Evolutionary conservation across 192 early-diverging fungal genomes (phyloP).

Genomic region (Backusella circina): DNA sequence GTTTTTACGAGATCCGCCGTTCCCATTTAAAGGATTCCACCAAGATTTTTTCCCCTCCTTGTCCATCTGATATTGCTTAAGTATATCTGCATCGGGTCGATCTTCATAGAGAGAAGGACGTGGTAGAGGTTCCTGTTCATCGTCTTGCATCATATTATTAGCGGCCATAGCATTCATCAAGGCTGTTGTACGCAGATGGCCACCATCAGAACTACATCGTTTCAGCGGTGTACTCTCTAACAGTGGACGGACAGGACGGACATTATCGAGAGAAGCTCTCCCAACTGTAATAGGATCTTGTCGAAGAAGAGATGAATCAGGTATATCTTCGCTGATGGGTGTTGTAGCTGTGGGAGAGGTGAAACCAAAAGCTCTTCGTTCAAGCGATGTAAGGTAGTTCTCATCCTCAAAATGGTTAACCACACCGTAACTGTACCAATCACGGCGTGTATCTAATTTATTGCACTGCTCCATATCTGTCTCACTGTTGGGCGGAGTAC

Average conservation of each 20-base stretch:
- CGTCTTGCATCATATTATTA: slow-evolving; percentile 15
- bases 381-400: slow-evolving; percentile 28
- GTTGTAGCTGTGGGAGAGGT: background rate
- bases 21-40: slow-evolving; percentile 26
- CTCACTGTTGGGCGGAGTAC: slow-evolving; percentile 2
- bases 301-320: background rate
- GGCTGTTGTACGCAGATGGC: slow-evolving; percentile 23
- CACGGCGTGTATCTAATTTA: background rate
- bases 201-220: slow-evolving; percentile 31
- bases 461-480: background rate
- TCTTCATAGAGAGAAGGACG: slow-evolving; percentile 18
- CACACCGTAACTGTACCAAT: slow-evolving; percentile 27
- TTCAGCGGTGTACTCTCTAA: slow-evolving; percentile 10
- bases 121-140: slow-evolving; percentile 14
- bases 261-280: slow-evolving; percentile 20
- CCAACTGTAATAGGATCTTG: background rate
- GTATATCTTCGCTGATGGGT: slow-evolving; percentile 6
- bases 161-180: slow-evolving; percentile 27
- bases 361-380: slow-evolving; percentile 25
- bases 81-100: slow-evolving; percentile 23
- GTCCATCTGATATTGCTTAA: slow-evolving; percentile 19
- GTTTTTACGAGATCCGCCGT: slow-evolving; percentile 22
- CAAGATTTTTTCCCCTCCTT: slow-evolving; percentile 36
- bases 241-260: slow-evolving; percentile 4
- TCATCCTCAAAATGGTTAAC: slow-evolving; percentile 23